phyloP scores from a whole-genome alignment of 2,329 filamentous ascomycete species.

The Trichothecium roseum region DNA sequence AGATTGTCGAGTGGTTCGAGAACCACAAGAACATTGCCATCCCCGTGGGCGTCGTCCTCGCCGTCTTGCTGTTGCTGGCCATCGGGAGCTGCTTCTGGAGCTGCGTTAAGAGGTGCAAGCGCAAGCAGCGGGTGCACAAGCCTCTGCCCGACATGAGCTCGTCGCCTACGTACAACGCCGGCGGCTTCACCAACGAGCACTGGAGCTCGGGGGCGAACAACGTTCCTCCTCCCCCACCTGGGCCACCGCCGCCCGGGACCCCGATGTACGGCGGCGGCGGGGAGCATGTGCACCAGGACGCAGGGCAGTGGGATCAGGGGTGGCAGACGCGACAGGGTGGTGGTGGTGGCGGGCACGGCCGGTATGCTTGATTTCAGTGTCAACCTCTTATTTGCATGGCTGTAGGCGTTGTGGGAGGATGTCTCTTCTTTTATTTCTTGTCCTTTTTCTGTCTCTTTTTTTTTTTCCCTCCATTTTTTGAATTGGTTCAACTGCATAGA shows the following conservation, averaged over 20 bases:
- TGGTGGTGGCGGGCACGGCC: conserved; percentile 9
- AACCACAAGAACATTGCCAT: conserved; percentile 75
- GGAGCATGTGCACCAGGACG: conserved; percentile 3
- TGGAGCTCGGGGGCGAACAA: conserved; percentile 1
- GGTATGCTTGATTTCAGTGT: conserved; percentile 13
- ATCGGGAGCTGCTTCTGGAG: conserved; percentile 57
- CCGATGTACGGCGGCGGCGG: neutral
- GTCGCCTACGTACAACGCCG: conserved; percentile 11
- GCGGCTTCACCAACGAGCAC: too few relatives aligned
- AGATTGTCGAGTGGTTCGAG: conserved; percentile 66
- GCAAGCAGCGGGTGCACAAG: conserved; percentile 12
- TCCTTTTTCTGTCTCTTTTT: too few relatives aligned
- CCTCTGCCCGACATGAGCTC: conserved; percentile 11
- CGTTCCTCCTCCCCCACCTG: neutral
- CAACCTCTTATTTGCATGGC: conserved; percentile 4
- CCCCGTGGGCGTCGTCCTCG: conserved; percentile 61
- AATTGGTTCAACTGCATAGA: conserved; percentile 1
- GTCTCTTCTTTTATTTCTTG: neutral
- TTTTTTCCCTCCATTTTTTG: neutral
- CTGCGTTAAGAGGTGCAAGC: conserved; percentile 17
- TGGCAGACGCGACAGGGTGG: too few relatives aligned
- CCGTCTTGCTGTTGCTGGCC: conserved; percentile 58
- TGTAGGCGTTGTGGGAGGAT: neutral
- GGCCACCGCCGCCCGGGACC: neutral
- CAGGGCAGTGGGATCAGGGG: conserved; percentile 2